phyloP scores from a whole-genome alignment of 257 asterid species.

The Petunia axillaris region DNA sequence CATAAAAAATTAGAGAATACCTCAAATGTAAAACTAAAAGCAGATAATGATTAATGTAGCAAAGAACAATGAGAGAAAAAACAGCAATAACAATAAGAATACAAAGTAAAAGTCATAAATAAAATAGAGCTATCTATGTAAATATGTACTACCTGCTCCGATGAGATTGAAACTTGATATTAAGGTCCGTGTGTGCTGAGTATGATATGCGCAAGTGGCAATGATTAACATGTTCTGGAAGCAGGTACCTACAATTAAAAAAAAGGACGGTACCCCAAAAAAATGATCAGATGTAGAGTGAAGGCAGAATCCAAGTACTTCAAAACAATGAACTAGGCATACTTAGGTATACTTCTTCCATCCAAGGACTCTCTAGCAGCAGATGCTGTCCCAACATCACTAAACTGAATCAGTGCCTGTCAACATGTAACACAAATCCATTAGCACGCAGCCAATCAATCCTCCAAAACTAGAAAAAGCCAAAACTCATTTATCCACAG shows the following conservation, averaged over 20 bases:
- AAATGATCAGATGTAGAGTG: not conserved
- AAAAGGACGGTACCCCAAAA: conserved; percentile 22
- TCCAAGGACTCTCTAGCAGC: conserved; percentile 82
- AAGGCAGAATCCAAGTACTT: conserved; percentile 20
- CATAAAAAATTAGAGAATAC: conserved; percentile 50
- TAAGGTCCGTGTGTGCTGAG: conserved; percentile 89
- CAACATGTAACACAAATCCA: conserved; percentile 26
- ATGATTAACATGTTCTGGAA: conserved; percentile 67
- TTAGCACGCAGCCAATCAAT: conserved; percentile 25
- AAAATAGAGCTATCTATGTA: conserved; percentile 24
- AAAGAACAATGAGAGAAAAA: conserved; percentile 24
- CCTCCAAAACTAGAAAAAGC: not conserved
- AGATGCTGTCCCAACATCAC: conserved; percentile 73
- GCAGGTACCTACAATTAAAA: conserved; percentile 66
- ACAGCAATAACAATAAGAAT: conserved; percentile 27
- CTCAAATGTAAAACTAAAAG: conserved; percentile 30
- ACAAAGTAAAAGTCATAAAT: conserved; percentile 23
- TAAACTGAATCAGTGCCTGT: conserved; percentile 80
- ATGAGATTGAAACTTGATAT: conserved; percentile 85
- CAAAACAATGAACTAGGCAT: conserved; percentile 35
- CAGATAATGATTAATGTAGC: not conserved
- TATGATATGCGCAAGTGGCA: conserved; percentile 77
- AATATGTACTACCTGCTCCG: conserved; percentile 68
- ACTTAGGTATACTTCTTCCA: conserved; percentile 89
- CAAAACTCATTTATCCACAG: conserved; percentile 7